Percentiles rank a stretch among this genome's conserved stretches.
Evolutionary conservation across 1,284 basidiomycete genomes (phyloP).

Genomic region (Ustilago vetiveriae): DNA sequence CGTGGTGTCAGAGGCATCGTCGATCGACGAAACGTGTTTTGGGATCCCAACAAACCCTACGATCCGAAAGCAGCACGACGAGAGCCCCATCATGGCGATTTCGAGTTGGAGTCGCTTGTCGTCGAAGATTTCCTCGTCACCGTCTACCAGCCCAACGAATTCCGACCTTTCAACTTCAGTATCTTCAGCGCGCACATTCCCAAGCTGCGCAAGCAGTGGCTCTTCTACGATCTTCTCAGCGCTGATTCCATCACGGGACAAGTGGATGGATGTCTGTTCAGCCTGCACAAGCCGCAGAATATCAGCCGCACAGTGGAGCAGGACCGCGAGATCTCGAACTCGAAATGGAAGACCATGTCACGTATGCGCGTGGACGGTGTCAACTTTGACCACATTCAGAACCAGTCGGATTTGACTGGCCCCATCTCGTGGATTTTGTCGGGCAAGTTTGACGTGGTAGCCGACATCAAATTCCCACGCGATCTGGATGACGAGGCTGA

Average conservation of each 20-base stretch:
- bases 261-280: slow-evolving; percentile 97
- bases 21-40: slow-evolving; percentile 87
- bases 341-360: slow-evolving; percentile 90
- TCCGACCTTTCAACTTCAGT: slow-evolving; percentile 87
- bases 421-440: slow-evolving; percentile 97
- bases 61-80: slow-evolving; percentile 85
- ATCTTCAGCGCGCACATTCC: slow-evolving; percentile 93
- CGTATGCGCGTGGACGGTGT: slow-evolving; percentile 96
- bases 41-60: slow-evolving; percentile 80
- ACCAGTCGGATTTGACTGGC: slow-evolving; percentile 77
- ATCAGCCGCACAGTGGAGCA: slow-evolving; percentile 87
- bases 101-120: slow-evolving; percentile 87
- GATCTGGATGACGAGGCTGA: slow-evolving; percentile 82
- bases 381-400: slow-evolving; percentile 94
- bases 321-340: slow-evolving; percentile 61
- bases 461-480: slow-evolving; percentile 95
- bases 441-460: slow-evolving; percentile 91
- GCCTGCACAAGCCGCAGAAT: slow-evolving; percentile 94
- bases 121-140: slow-evolving; percentile 94
- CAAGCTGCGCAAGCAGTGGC: slow-evolving; percentile 88
- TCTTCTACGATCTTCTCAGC: slow-evolving; percentile 83
- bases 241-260: slow-evolving; percentile 97
- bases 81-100: slow-evolving; percentile 79
- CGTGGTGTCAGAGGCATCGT: slow-evolving; percentile 93
- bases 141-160: slow-evolving; percentile 89